Evolutionary conservation across 768 basidiomycete genomes (phyloP).

Genomic region (Steccherinum ochraceum): DNA sequence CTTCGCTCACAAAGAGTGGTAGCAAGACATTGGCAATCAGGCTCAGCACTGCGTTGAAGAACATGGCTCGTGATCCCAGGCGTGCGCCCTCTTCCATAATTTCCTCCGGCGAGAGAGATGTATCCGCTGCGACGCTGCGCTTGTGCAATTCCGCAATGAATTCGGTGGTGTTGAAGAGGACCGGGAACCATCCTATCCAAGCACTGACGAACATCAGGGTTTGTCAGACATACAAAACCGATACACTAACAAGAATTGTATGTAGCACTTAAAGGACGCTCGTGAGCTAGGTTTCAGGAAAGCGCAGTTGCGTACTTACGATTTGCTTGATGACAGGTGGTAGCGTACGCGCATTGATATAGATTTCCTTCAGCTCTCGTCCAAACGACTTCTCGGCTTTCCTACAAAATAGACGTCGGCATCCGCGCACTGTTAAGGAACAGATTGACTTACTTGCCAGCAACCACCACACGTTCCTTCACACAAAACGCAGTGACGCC

Average conservation of each 20-base stretch:
- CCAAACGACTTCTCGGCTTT: slow-evolving; percentile 26
- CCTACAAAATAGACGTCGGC: slow-evolving; percentile 9
- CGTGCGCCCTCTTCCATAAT: slow-evolving; percentile 39
- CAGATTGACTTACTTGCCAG: slow-evolving; percentile 23
- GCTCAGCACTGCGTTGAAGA: slow-evolving; percentile 67
- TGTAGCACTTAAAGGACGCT: slow-evolving; percentile 61
- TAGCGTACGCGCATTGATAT: slow-evolving; percentile 59
- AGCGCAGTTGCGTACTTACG: slow-evolving; percentile 37
- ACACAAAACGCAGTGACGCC: slow-evolving; percentile 51
- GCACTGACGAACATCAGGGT: slow-evolving; percentile 35
- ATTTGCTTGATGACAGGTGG: slow-evolving; percentile 76
- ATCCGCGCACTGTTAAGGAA: neutral
- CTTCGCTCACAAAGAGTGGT: slow-evolving; percentile 51
- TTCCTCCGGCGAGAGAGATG: slow-evolving; percentile 49
- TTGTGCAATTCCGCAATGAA: slow-evolving; percentile 89
- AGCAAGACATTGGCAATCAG: slow-evolving; percentile 63
- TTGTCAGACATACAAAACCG: neutral
- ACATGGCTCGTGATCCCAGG: slow-evolving; percentile 77
- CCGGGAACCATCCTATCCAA: slow-evolving; percentile 90
- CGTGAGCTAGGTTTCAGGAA: neutral
- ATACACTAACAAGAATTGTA: slow-evolving; percentile 71
- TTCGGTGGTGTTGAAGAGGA: slow-evolving; percentile 81
- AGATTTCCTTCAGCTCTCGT: slow-evolving; percentile 59
- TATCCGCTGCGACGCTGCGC: slow-evolving; percentile 25
- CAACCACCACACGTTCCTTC: slow-evolving; percentile 69